Base-by-base conservation (phyloP, 768 basidiomycete species). In the Leccinum arenicola region DNA sequence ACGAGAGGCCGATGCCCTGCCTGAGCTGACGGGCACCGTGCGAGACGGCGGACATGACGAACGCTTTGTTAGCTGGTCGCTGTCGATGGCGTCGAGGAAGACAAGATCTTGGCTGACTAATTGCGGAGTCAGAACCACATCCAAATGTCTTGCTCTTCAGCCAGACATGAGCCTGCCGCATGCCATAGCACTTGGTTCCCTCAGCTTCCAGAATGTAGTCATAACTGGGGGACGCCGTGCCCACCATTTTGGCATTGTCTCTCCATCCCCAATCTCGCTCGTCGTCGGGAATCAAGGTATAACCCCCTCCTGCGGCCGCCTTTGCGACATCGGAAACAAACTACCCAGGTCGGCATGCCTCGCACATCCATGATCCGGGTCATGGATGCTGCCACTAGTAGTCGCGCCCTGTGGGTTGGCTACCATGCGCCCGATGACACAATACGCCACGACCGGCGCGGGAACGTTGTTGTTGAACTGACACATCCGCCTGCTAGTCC, bases 241-340 rank as follows among this genome's bases (percentile, higher is more conserved):
- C 31, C 31, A 33, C 11, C 31, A 33, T 33, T 23, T 2, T 23
- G 23, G 23, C 23, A 23, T 23, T 33, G 11, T 33, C 31, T 33
- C 31, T 33, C 31, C 31, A 11, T 33, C 31, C 31, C 31, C 10
- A 4, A 33, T 11, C 31, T 33, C 31, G 31, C 31, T 33, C 31
- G 31, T 33, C 31, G 31, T 84, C 43, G 82, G 77, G 40, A 80
- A 63, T 84, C 64, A 56, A 9, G 27, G 8, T 7, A 17, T 6
- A 31, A 14, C 38, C 23, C 43, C 50, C 1, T 15, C 11, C 3
- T 25, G 10, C 9, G 14, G 29, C 43, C 29, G 48, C 11, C 19
- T n/a, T 19, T 47, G 60, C 3, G 56, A 31, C 12, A 36, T 1
- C 15, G 36, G 3, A n/a, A 27, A 0, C 6, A 23, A 25, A 38